Percentiles rank a stretch among this genome's conserved stretches.
Evolutionary conservation across 345 rosid genomes (phyloP).

Genomic region (Mangifera indica): DNA sequence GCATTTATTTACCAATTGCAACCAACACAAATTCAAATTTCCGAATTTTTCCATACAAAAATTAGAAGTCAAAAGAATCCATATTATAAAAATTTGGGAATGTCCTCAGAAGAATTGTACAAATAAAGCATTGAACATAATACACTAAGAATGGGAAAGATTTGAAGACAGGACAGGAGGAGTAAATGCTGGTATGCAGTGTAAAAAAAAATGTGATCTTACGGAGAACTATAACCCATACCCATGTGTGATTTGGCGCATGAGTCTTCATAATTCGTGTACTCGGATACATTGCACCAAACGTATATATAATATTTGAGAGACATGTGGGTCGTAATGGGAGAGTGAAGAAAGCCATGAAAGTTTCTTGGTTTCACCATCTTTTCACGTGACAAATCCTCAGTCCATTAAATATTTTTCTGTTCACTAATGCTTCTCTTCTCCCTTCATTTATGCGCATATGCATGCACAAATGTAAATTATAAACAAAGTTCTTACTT

Average conservation of each 20-base stretch:
- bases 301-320: background rate
- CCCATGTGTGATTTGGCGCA: background rate
- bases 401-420: background rate
- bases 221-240: background rate
- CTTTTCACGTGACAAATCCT: conserved; percentile 29
- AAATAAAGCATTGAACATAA: no score
- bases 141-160: no score
- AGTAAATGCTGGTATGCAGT: no score
- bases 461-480: background rate
- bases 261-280: background rate
- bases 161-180: no score
- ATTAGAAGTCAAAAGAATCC: no score
- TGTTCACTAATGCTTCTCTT: background rate
- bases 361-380: conserved; percentile 11
- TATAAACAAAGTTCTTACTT: background rate
- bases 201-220: no score
- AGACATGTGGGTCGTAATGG: background rate
- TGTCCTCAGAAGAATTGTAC: no score
- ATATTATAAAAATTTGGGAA: no score
- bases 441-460: background rate
- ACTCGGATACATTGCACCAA: background rate
- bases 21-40: no score
- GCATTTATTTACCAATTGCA: no score
- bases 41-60: no score
- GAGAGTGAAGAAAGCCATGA: conserved; percentile 10